These are phyloP conservation scores for Fusarium buharicum DNA, from an alignment of 2,329 filamentous ascomycete genomes.

Conservation along the genomic window DNA sequence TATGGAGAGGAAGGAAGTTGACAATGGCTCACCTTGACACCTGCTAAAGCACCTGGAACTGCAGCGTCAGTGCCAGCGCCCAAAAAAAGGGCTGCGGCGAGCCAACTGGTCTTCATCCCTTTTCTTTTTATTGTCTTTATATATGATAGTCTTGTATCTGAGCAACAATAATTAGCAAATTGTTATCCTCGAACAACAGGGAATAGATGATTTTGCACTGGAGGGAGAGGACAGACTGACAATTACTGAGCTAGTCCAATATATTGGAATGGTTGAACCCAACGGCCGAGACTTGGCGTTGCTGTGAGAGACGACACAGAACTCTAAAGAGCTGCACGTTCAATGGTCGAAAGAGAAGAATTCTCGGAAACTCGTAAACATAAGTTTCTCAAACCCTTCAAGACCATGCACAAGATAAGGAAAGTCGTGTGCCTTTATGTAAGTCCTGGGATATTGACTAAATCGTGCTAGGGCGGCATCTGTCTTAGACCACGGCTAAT, in stretches of 20 bases:
- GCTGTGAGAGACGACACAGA: conserved; percentile 1
- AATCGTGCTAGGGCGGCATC: neutral
- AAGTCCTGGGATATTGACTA: conserved; percentile 2
- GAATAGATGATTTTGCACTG: neutral
- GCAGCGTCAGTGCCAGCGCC: conserved; percentile 46
- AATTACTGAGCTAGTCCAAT: conserved; percentile 19
- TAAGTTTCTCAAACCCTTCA: conserved; percentile 10
- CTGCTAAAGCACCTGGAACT: conserved; percentile 17
- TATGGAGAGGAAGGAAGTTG: neutral
- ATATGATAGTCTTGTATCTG: neutral
- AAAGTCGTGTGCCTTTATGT: conserved; percentile 16
- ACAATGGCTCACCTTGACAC: conserved; percentile 28
- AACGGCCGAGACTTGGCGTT: neutral
- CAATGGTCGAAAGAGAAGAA: conserved; percentile 1
- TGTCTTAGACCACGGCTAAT: conserved; percentile 2
- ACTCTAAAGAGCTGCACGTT: conserved; percentile 3
- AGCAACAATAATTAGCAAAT: neutral
- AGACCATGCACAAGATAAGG: neutral
- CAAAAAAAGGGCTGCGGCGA: conserved; percentile 49
- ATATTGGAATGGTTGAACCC: conserved; percentile 16
- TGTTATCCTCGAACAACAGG: neutral
- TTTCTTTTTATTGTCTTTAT: neutral
- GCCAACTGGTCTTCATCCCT: conserved; percentile 50
- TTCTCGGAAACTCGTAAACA: neutral
- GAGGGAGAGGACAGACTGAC: conserved; percentile 1